Conservation (phyloP, 345 rosid genomes). For the Eucalyptus polyanthemos region DNA sequence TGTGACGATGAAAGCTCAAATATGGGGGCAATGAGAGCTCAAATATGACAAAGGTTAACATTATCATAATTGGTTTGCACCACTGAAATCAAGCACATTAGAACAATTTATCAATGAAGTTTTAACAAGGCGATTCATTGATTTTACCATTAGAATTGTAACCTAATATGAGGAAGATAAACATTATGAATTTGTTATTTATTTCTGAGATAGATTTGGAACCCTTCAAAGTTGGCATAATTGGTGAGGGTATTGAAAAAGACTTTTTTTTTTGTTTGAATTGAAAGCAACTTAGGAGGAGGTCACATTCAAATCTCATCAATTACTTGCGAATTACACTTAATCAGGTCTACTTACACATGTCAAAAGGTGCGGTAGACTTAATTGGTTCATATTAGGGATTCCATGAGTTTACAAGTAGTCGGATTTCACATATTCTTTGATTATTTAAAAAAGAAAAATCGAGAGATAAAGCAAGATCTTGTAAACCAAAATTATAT, state of each 20-base stretch:
- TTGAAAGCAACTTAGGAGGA: background rate
- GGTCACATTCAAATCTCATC: background rate
- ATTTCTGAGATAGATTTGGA: fast-evolving
- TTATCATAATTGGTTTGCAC: background rate
- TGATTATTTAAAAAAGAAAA: background rate
- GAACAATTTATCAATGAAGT: background rate
- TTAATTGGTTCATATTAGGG: background rate
- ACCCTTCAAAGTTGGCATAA: background rate
- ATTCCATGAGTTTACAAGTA: background rate
- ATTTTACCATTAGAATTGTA: background rate
- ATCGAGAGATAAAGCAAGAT: background rate
- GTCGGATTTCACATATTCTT: fast-evolving
- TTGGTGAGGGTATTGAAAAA: background rate
- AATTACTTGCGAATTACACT: background rate
- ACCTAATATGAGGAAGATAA: too few relatives aligned
- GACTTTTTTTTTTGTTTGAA: too few relatives aligned
- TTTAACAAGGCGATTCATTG: fast-evolving
- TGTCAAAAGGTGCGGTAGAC: fast-evolving
- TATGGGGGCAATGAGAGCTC: background rate
- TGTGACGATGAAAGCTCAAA: background rate
- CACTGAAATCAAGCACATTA: background rate
- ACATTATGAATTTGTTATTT: background rate
- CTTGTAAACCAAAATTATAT: background rate
- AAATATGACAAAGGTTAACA: background rate
- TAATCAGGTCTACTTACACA: background rate